These are phyloP conservation scores for Nemophila menziesii DNA, from an alignment of 257 asterid genomes.

Conservation along the genomic window DNA sequence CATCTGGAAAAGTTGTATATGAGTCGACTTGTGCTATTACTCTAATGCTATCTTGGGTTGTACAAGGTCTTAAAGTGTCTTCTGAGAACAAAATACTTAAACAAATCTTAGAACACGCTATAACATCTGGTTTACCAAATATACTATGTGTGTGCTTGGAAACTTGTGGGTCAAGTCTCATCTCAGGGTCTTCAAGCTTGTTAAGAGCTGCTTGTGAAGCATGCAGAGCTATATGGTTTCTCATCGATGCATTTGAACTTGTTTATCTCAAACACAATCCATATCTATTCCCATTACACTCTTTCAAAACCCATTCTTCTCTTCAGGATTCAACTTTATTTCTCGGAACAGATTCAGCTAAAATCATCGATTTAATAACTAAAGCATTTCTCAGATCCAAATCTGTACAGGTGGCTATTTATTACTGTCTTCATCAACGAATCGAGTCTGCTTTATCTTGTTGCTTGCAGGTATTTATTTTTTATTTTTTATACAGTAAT, in stretches of 20 bases:
- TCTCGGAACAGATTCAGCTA: slow-evolving; percentile 34
- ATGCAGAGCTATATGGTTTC: slow-evolving; percentile 76
- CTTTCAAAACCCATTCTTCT: slow-evolving; percentile 42
- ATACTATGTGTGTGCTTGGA: slow-evolving; percentile 67
- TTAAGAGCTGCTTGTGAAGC: slow-evolving; percentile 93
- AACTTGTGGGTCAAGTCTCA: slow-evolving; percentile 73
- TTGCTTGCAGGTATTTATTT: slow-evolving; percentile 55
- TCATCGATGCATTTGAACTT: slow-evolving; percentile 65
- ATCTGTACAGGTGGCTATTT: slow-evolving; percentile 74
- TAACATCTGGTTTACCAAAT: slow-evolving; percentile 50
- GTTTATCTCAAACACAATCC: slow-evolving; percentile 34
- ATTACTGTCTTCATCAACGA: slow-evolving; percentile 84
- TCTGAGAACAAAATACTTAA: slow-evolving; percentile 34
- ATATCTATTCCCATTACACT: slow-evolving; percentile 48
- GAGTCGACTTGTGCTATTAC: slow-evolving; percentile 84
- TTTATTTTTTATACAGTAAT: neutral
- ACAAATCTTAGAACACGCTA: slow-evolving; percentile 61
- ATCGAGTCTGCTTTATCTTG: slow-evolving; percentile 59
- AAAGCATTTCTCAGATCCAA: slow-evolving; percentile 78
- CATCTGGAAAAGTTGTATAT: slow-evolving; percentile 60
- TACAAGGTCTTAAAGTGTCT: slow-evolving; percentile 58
- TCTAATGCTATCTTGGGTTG: slow-evolving; percentile 57
- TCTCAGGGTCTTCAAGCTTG: slow-evolving; percentile 78
- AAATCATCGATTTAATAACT: slow-evolving; percentile 46
- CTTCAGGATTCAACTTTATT: slow-evolving; percentile 29